Conservation (phyloP, 148 eudicot species). For the Fallopia convolvulus region DNA sequence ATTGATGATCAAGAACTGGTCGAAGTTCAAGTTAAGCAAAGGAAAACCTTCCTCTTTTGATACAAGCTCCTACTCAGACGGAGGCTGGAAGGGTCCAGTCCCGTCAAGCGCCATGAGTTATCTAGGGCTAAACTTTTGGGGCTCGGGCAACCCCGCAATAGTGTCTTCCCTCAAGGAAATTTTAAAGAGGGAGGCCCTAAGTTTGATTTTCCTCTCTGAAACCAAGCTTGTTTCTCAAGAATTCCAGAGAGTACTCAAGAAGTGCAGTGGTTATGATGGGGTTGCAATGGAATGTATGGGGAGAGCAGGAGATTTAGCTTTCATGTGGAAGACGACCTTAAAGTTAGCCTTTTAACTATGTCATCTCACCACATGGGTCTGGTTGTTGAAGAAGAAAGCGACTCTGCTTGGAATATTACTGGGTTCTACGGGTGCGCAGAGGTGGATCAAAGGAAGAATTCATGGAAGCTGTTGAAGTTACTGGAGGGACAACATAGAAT, state of each 20-base stretch:
- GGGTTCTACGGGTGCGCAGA: no score
- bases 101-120: conserved; percentile 3
- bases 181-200: neutral
- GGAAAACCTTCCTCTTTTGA: neutral
- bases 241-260: neutral
- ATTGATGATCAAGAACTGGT: neutral
- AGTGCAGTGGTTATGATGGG: neutral
- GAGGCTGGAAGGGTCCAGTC: neutral
- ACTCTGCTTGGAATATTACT: neutral
- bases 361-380: neutral
- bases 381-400: neutral
- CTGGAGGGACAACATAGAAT: no score
- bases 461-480: no score
- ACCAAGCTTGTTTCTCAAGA: neutral
- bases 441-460: no score
- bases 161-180: neutral
- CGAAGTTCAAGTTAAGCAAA: neutral
- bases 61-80: neutral
- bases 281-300: neutral
- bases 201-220: neutral
- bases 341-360: neutral
- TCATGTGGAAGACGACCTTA: neutral
- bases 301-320: neutral
- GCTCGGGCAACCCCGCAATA: conserved; percentile 4
- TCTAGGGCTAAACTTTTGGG: conserved; percentile 10